Conservation (phyloP, 441 rosid genomes). For the Populus trichocarpa region DNA sequence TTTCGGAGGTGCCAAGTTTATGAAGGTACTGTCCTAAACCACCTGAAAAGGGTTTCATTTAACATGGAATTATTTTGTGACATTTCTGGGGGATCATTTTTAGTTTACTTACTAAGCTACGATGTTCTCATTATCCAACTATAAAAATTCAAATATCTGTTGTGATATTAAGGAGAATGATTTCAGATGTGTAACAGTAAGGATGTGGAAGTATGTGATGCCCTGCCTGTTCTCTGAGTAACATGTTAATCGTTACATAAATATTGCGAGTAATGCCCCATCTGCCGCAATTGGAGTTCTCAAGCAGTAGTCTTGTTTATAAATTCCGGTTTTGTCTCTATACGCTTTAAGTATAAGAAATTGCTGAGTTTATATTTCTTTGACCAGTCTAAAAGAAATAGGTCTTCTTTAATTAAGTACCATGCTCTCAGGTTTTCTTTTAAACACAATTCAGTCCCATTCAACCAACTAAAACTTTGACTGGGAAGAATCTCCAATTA, state of each 20-base stretch:
- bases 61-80: neutral
- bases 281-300: neutral
- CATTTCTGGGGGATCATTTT: neutral
- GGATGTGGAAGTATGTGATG: neutral
- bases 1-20: conserved; percentile 76
- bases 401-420: neutral
- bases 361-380: neutral
- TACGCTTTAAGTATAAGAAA: neutral
- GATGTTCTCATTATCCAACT: neutral
- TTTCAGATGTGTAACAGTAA: neutral
- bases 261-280: neutral
- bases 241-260: neutral
- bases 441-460: neutral
- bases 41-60: neutral
- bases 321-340: neutral
- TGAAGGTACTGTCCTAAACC: conserved; percentile 47
- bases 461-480: neutral
- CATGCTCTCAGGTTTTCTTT: neutral
- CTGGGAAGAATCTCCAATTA: neutral
- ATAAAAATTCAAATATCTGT: neutral
- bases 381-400: neutral
- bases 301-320: neutral
- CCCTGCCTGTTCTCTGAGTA: neutral
- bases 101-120: neutral
- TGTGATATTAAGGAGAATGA: neutral